Evolutionary conservation across 2,329 filamentous ascomycete genomes (phyloP).

Genomic region (Stenocarpella maydis): DNA sequence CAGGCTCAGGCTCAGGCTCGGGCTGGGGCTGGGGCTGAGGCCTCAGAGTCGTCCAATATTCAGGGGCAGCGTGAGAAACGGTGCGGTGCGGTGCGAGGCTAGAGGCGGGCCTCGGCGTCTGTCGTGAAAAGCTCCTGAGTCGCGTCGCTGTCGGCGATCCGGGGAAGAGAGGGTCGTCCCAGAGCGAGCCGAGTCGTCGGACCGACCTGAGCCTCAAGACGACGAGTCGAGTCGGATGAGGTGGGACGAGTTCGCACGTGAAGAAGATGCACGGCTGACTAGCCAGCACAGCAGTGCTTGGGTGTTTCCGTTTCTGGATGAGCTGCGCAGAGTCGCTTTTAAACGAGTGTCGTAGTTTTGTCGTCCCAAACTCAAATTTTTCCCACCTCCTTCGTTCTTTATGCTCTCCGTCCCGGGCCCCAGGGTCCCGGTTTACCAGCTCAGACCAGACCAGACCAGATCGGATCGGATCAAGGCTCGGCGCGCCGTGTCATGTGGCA

Average conservation of each 20-base stretch:
- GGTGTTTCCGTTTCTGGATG: constrained; percentile 31
- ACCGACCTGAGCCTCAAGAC: constrained; percentile 20
- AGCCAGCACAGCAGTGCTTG: constrained; percentile 24
- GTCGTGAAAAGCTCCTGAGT: constrained; percentile 21
- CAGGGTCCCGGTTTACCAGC: neutral
- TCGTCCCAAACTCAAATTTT: neutral
- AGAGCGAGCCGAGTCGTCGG: constrained; percentile 10
- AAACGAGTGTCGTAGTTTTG: neutral
- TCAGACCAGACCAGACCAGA: constrained; percentile 9
- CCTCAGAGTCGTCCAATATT: neutral
- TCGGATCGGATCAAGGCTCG: constrained; percentile 30
- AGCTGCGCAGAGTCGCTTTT: constrained; percentile 12
- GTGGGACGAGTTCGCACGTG: neutral
- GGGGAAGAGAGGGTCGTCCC: constrained; percentile 21
- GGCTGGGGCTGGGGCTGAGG: neutral
- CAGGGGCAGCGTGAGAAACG: too few relatives aligned
- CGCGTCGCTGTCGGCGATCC: constrained; percentile 27
- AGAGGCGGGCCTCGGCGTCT: constrained; percentile 23
- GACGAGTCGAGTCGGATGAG: constrained; percentile 19
- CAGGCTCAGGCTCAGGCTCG: neutral
- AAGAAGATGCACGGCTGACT: constrained; percentile 2
- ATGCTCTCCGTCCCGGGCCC: neutral
- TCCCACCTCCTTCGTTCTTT: neutral
- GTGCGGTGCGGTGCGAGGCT: too few relatives aligned
- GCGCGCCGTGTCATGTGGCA: constrained; percentile 28